A percentile compares a stretch with the other conserved stretches of the same genome.
Evolutionary conservation across 2,329 filamentous ascomycete genomes (phyloP).

Genomic region (Alternaria longipes): DNA sequence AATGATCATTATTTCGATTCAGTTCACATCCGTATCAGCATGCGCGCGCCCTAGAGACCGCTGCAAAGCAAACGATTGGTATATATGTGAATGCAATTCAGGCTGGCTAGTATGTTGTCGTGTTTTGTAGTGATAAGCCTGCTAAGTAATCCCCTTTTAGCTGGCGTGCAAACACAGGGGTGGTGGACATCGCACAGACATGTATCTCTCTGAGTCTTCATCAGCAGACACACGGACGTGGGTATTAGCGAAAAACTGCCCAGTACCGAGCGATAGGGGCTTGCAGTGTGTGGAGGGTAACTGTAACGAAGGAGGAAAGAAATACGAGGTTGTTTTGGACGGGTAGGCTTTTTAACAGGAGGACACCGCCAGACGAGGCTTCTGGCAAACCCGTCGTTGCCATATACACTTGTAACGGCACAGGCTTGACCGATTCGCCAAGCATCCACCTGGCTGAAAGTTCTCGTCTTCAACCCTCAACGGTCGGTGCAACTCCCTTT

Average conservation of each 20-base stretch:
- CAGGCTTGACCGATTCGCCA: neutral
- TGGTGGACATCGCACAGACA: neutral
- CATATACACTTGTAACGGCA: neutral
- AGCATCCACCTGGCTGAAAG: neutral
- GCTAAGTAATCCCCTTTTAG: neutral
- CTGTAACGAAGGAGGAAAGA: neutral
- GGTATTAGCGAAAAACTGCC: neutral
- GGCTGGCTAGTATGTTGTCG: neutral
- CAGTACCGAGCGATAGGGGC: neutral
- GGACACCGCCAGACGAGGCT: neutral
- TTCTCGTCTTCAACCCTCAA: neutral
- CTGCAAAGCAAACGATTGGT: neutral
- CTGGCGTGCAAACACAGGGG: neutral
- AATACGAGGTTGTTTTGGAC: neutral
- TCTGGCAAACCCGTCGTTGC: neutral
- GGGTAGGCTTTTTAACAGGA: neutral
- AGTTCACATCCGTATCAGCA: neutral
- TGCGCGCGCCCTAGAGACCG: neutral
- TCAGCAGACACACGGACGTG: neutral
- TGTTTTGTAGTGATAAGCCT: neutral
- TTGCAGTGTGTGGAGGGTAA: neutral
- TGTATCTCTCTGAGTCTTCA: neutral
- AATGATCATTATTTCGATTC: neutral
- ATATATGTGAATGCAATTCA: neutral
- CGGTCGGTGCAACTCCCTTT: neutral